Percentiles rank a stretch among this genome's conserved stretches.
Conservation (phyloP, 345 rosid genomes). For the Eucalyptus pauciflora region DNA sequence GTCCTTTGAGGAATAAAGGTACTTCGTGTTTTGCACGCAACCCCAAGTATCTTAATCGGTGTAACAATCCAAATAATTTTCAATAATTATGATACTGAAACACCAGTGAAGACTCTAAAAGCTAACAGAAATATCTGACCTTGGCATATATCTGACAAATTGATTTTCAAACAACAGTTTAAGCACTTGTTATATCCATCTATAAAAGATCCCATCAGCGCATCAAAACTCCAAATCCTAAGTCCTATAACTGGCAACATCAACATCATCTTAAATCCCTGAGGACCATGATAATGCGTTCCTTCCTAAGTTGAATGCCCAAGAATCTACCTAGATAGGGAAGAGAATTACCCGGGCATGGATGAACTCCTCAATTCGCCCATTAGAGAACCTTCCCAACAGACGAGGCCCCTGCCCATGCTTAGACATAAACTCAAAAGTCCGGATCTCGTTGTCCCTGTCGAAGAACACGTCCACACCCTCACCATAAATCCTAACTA, state of each 20-base stretch:
- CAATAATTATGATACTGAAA: background rate
- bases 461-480: conserved; percentile 85
- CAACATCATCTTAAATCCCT: background rate
- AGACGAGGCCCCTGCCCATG: conserved; percentile 89
- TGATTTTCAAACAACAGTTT: background rate
- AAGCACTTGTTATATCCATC: background rate
- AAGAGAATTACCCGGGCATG: conserved; percentile 54
- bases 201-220: background rate
- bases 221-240: background rate
- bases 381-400: conserved; percentile 63
- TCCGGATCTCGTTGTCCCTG: conserved; percentile 67
- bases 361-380: conserved; percentile 87
- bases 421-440: conserved; percentile 81
- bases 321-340: background rate
- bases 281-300: background rate
- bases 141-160: background rate
- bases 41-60: background rate
- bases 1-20: background rate
- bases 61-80: background rate
- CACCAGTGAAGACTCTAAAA: background rate
- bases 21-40: background rate
- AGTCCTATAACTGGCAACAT: background rate
- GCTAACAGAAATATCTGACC: background rate
- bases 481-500: conserved; percentile 84
- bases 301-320: background rate